A percentile compares a stretch with the other conserved stretches of the same genome.
These are phyloP conservation scores for Arachis monticola DNA, from an alignment of 331 rosid genomes.

Conservation along the genomic window DNA sequence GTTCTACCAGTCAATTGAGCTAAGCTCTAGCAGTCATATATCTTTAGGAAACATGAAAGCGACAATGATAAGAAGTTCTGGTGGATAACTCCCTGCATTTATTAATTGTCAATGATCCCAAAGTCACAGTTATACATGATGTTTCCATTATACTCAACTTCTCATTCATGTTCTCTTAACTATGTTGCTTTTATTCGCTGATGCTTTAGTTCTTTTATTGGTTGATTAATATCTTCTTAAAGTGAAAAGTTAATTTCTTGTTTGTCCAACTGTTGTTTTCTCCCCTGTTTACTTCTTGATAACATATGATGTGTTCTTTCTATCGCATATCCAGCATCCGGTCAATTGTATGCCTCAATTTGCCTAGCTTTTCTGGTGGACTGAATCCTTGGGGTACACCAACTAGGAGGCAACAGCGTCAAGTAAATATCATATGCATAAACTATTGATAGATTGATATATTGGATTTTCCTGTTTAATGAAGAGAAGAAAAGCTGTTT, in stretches of 20 bases:
- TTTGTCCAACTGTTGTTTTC: conserved; percentile 15
- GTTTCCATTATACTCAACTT: conserved; percentile 15
- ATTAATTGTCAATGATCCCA: not conserved
- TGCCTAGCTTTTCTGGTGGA: conserved; percentile 99
- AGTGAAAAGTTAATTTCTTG: not conserved
- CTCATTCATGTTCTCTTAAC: conserved; percentile 16
- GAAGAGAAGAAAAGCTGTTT: not conserved
- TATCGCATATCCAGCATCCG: conserved; percentile 65
- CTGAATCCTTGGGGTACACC: conserved; percentile 98
- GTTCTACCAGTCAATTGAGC: not conserved
- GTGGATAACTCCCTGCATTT: conserved; percentile 10
- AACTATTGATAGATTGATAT: not conserved
- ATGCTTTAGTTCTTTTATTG: conserved; percentile 24
- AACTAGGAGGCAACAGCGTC: conserved; percentile 40
- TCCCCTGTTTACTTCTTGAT: conserved; percentile 28
- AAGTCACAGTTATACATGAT: conserved; percentile 12
- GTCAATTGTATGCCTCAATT: conserved; percentile 89
- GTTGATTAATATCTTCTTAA: conserved; percentile 24
- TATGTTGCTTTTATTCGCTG: conserved; percentile 19
- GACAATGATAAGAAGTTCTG: conserved; percentile 1
- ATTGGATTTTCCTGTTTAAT: not conserved
- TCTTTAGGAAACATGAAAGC: conserved; percentile 26
- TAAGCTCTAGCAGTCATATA: conserved; percentile 1
- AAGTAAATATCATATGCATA: conserved; percentile 50
- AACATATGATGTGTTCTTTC: conserved; percentile 27